phyloP scores from a whole-genome alignment of 2,329 filamentous ascomycete species.

The Neofusicoccum kwambonambiense region DNA sequence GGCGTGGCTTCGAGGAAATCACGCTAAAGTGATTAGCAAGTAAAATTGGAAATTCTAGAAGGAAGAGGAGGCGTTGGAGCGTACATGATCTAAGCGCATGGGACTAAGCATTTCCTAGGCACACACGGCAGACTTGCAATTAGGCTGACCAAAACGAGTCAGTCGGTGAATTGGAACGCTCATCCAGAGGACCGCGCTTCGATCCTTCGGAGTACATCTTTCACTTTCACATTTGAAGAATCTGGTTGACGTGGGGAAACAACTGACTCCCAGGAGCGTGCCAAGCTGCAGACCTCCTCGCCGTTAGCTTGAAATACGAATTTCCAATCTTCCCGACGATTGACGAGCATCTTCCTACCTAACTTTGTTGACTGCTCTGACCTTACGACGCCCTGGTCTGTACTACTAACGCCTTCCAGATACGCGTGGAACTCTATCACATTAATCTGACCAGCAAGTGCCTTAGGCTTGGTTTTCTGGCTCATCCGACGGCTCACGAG shows the following conservation, averaged over 20 bases:
- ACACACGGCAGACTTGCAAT: neutral
- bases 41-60: neutral
- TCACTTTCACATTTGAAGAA: neutral
- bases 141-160: neutral
- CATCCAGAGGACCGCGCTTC: neutral
- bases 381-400: neutral
- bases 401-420: neutral
- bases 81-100: neutral
- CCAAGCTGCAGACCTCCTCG: neutral
- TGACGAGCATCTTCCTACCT: neutral
- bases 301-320: neutral
- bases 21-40: neutral
- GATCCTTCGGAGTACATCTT: neutral
- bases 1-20: neutral
- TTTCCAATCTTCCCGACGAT: neutral
- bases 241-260: neutral
- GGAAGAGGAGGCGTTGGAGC: neutral
- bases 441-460: neutral
- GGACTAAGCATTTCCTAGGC: neutral
- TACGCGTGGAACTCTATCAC: conserved; percentile 1
- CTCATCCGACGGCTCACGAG: neutral
- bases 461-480: neutral
- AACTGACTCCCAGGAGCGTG: neutral
- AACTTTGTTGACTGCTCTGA: neutral
- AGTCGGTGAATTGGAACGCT: neutral